A percentile compares a stretch with the other conserved stretches of the same genome.
phyloP scores from a whole-genome alignment of 352 stramenopile genomes.

The Phytophthora pinifolia region DNA sequence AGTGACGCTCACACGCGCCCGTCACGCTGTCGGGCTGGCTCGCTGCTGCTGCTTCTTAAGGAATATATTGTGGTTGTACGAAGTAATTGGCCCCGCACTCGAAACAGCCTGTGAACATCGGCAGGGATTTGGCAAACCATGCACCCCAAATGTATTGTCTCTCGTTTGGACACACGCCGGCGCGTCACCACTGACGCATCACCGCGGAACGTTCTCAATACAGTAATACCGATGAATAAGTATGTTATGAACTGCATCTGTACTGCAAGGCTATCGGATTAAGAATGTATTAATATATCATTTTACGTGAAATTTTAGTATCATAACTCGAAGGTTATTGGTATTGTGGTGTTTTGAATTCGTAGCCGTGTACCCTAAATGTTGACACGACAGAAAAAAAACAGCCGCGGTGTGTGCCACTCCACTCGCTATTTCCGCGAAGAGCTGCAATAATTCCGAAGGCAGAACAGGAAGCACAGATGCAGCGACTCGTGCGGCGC shows the following conservation, averaged over 20 bases:
- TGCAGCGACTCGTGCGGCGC: conserved; percentile 31
- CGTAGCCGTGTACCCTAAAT: background rate
- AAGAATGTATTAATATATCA: too few relatives aligned
- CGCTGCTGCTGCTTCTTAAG: background rate
- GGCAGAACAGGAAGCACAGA: background rate
- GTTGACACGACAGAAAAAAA: conserved; percentile 23
- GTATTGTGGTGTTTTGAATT: too few relatives aligned
- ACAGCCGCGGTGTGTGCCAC: conserved; percentile 1
- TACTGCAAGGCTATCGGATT: too few relatives aligned
- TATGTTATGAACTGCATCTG: too few relatives aligned
- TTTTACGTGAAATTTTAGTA: too few relatives aligned
- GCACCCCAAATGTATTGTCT: too few relatives aligned
- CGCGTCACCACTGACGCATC: conserved; percentile 8
- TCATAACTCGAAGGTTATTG: too few relatives aligned
- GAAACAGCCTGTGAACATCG: conserved; percentile 7
- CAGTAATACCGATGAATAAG: too few relatives aligned
- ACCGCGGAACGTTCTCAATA: conserved; percentile 7
- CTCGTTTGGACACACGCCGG: too few relatives aligned
- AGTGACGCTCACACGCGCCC: background rate
- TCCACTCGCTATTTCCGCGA: background rate
- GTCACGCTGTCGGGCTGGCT: background rate
- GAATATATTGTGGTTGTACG: background rate
- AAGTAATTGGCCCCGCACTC: background rate
- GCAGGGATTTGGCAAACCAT: conserved; percentile 1
- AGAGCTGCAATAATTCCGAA: conserved; percentile 9